Evolutionary conservation across 2,329 filamentous ascomycete genomes (phyloP).

Genomic region (Claviceps fusiformis): DNA sequence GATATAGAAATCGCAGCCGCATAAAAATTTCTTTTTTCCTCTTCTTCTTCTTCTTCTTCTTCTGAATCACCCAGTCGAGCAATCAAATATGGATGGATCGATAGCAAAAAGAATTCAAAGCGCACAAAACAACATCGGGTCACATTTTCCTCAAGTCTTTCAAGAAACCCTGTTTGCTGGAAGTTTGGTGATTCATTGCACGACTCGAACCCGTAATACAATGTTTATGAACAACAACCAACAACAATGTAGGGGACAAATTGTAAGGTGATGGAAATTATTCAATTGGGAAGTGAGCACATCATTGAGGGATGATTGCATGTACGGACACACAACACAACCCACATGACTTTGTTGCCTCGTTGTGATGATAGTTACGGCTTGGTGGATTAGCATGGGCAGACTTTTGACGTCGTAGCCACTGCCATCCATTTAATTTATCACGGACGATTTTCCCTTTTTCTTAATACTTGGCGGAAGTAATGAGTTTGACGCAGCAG

Average conservation of each 20-base stretch:
- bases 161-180: constrained; percentile 1
- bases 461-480: not conserved
- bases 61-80: not conserved
- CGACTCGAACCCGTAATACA: not conserved
- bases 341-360: not conserved
- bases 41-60: too few relatives aligned
- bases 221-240: not conserved
- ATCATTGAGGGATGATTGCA: not conserved
- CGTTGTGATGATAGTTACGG: not conserved
- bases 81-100: not conserved
- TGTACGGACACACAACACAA: not conserved
- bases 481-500: not conserved
- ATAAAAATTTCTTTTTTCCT: too few relatives aligned
- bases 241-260: not conserved
- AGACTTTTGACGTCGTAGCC: not conserved
- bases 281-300: not conserved
- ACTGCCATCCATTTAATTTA: not conserved
- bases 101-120: not conserved
- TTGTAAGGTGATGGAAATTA: not conserved
- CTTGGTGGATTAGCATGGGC: not conserved
- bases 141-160: not conserved
- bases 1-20: not conserved
- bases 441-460: not conserved
- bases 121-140: not conserved
- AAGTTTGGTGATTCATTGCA: not conserved